Conservation (phyloP, 2,329 filamentous ascomycete species). For the Colletotrichum echinochloae region DNA sequence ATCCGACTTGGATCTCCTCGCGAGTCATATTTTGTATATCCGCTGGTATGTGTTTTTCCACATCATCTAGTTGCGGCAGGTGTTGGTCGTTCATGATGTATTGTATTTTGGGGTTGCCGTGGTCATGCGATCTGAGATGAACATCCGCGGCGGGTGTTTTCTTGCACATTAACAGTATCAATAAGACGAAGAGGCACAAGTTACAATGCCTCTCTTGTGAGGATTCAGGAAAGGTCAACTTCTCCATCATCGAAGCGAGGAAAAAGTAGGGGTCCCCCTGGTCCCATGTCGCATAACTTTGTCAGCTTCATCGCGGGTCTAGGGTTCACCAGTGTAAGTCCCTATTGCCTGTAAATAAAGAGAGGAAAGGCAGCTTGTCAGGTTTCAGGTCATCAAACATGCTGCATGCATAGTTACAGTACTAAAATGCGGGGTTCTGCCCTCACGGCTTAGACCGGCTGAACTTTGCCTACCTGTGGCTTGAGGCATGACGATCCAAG, state of each 20-base stretch:
- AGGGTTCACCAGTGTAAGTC: neutral
- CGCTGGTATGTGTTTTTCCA: neutral
- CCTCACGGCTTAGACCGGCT: constrained; percentile 1
- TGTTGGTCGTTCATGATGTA: neutral
- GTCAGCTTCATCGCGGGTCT: neutral
- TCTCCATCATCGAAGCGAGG: no score
- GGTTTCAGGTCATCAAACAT: neutral
- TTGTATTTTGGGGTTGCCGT: neutral
- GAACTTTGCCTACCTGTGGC: neutral
- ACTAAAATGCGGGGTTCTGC: constrained; percentile 6
- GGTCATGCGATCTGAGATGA: neutral
- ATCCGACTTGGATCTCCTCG: neutral
- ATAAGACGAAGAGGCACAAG: neutral
- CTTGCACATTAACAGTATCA: neutral
- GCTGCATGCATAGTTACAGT: neutral
- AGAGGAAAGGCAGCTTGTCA: neutral
- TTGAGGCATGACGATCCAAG: neutral
- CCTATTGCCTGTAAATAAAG: neutral
- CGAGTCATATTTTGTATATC: neutral
- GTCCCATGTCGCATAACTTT: neutral
- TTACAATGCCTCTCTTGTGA: neutral
- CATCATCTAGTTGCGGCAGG: neutral
- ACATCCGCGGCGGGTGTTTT: neutral
- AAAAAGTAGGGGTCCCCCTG: neutral
- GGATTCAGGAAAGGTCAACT: no score